Evolutionary conservation across 768 basidiomycete genomes (phyloP), one percentile per base, ranked within the genome.

Genomic region (Podaxis carcinomalis): DNA sequence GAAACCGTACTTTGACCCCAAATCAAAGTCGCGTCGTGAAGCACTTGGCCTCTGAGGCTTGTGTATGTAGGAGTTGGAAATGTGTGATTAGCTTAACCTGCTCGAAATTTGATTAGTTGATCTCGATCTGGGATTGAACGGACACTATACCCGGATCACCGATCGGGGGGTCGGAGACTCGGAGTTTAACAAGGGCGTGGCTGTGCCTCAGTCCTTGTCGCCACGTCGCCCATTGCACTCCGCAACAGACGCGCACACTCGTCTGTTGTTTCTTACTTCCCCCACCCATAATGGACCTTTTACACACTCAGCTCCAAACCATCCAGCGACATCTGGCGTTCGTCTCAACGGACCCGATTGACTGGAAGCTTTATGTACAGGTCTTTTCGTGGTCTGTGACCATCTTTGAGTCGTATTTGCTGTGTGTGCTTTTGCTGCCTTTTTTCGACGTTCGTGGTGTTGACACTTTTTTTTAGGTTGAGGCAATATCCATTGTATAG

Each of bases 401-500:
- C n/a, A 72, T 89, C 13, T 96, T 95, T 63, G 95, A 98, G 72
- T 86, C 87, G 1, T 95, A 92, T 71, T 81, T 98, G 40, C 69
- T 92, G 94, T 96, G 67, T 66, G 92, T 81, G 3, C 28, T 32
- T 57, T 44, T 40, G 27, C 50, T 50, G 28, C 49, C 62, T 55
- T 37, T 52, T 51, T 50, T 42, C 56, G 23, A 32, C 35, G n/a
- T 49, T 23, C 25, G 25, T 49, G 13, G 47, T 23, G 23, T 21
- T 49, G 25, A 54, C 51, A 46, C 57, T 21, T 44, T 3, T 3
- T 56, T 63, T 28, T 81, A 73, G 82, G 55, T 70, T 89, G 47
- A 88, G 94, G 6, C 95, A 98, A 73, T 90, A 92, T 67, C 92
- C 92, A 2, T 78, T 92, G 50, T 95, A 94, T 70, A 87, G 85